phyloP scores from a whole-genome alignment of 2,329 filamentous ascomycete species.

The Dothideomycetes sp. region DNA sequence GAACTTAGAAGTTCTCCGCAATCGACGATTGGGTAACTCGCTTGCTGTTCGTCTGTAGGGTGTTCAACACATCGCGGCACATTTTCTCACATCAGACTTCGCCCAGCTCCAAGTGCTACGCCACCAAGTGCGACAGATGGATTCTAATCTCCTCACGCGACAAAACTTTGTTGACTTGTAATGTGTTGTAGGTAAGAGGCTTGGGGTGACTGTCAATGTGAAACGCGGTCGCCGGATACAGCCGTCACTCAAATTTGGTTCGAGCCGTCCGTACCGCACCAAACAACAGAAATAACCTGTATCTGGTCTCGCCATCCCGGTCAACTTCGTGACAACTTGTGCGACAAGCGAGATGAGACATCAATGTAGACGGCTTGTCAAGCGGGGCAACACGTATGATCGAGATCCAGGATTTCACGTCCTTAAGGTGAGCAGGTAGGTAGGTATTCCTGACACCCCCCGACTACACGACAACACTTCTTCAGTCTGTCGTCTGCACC shows the following conservation, averaged over 20 bases:
- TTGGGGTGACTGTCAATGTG: no score
- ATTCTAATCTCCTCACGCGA: background rate
- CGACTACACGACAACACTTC: background rate
- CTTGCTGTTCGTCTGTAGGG: no score
- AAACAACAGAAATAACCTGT: constrained; percentile 9
- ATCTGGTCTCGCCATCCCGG: background rate
- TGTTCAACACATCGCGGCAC: no score
- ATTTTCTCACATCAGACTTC: no score
- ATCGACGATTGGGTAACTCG: no score
- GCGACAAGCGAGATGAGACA: constrained; percentile 11
- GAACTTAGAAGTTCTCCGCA: no score
- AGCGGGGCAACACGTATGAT: background rate
- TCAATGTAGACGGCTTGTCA: constrained; percentile 4
- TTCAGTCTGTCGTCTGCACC: background rate
- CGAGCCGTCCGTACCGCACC: no score
- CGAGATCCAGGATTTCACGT: background rate
- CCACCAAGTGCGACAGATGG: constrained; percentile 6
- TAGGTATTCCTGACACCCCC: background rate
- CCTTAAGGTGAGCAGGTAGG: background rate
- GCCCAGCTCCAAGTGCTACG: constrained; percentile 11
- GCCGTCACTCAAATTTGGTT: no score
- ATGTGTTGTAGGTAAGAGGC: background rate
- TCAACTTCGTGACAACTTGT: constrained; percentile 7
- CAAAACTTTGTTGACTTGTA: background rate
- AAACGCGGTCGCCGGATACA: no score